Percentiles rank a stretch among this genome's conserved stretches.
Conservation (phyloP, 306 rosid species). For the Rosa rugosa region DNA sequence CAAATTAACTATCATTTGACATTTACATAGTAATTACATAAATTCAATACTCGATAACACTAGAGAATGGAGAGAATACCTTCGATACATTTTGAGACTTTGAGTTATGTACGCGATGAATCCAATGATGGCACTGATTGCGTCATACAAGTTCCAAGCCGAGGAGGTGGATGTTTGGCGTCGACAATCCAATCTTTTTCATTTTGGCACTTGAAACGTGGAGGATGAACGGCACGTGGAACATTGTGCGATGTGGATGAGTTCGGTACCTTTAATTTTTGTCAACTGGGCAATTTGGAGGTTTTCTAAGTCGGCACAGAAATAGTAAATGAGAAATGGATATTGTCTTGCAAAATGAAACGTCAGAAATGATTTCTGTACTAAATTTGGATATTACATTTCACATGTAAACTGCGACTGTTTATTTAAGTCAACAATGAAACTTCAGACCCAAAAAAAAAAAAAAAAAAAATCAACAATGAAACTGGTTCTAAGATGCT, state of each 20-base stretch:
- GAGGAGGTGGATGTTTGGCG: background rate
- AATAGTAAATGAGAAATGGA: background rate
- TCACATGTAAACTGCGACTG: background rate
- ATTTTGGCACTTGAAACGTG: background rate
- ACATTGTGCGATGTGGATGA: background rate
- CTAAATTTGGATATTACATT: background rate
- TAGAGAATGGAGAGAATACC: no score
- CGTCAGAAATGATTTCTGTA: background rate
- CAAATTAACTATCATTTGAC: no score
- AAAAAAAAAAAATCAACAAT: background rate
- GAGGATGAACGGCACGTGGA: background rate
- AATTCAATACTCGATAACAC: no score
- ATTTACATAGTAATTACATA: no score
- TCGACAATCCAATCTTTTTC: background rate
- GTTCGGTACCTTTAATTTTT: background rate
- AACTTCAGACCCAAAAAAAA: background rate
- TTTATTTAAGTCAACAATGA: background rate
- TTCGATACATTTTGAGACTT: no score
- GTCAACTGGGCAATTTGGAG: background rate
- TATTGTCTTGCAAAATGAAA: background rate
- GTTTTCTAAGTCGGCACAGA: background rate
- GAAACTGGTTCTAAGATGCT: background rate
- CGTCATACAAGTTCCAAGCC: background rate
- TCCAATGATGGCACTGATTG: background rate
- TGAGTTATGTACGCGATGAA: no score